A percentile compares a stretch with the other conserved stretches of the same genome.
These are phyloP conservation scores for Jackrogersella multiformis DNA, from an alignment of 495 filamentous ascomycete species.

Conservation along the genomic window DNA sequence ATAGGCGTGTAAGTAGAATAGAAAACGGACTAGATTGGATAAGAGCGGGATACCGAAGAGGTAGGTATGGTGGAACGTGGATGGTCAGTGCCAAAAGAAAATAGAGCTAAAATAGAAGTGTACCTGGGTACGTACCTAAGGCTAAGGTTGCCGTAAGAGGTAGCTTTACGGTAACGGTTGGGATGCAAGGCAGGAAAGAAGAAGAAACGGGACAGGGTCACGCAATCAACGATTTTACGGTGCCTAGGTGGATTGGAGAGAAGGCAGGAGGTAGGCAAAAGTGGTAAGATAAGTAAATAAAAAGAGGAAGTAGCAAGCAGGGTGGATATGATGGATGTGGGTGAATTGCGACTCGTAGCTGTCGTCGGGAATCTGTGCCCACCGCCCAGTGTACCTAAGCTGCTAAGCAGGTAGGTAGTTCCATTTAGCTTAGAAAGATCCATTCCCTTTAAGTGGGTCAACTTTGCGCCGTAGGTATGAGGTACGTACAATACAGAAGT, in stretches of 20 bases:
- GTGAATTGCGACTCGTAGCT: conserved; percentile 37
- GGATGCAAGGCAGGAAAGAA: background rate
- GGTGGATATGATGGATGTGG: conserved; percentile 15
- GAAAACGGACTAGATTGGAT: conserved; percentile 34
- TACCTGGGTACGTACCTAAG: too few species aligned
- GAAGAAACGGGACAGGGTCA: conserved; percentile 18
- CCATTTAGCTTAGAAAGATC: too few species aligned
- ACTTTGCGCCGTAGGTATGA: too few species aligned
- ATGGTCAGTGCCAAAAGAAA: conserved; percentile 26
- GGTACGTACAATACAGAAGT: conserved; percentile 1
- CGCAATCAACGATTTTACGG: conserved; percentile 17
- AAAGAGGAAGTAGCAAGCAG: conserved; percentile 12
- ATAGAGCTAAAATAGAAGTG: background rate
- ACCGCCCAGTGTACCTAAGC: background rate
- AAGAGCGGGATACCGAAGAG: conserved; percentile 22
- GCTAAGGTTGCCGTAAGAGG: background rate
- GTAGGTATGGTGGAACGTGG: conserved; percentile 32
- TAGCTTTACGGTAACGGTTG: background rate
- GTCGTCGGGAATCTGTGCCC: conserved; percentile 39
- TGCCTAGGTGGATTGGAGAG: conserved; percentile 8
- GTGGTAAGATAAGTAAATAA: too few species aligned
- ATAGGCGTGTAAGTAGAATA: conserved; percentile 19
- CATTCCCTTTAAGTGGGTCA: conserved; percentile 19
- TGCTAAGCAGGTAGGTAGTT: too few species aligned
- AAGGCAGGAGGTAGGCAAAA: background rate